Percentiles rank a stretch among this genome's conserved stretches.
These are phyloP conservation scores for Amanita exitialis DNA, from an alignment of 768 basidiomycete genomes.

Conservation along the genomic window DNA sequence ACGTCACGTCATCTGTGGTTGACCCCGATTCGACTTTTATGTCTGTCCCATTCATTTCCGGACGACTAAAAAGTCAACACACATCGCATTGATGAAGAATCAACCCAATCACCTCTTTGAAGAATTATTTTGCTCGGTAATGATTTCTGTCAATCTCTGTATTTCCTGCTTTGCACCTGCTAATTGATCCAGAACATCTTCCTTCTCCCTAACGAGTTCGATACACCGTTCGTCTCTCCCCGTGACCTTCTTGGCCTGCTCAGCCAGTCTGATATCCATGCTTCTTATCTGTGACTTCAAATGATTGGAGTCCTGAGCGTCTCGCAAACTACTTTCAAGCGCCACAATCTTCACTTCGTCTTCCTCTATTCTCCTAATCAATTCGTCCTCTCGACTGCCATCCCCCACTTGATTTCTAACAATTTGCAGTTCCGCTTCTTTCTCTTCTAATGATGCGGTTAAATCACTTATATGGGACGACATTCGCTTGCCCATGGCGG, in stretches of 20 bases:
- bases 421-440: slow-evolving; percentile 47
- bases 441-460: slow-evolving; percentile 35
- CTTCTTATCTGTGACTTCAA: slow-evolving; percentile 29
- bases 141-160: slow-evolving; percentile 13
- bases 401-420: slow-evolving; percentile 30
- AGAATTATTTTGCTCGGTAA: slow-evolving; percentile 14
- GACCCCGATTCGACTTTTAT: not conserved
- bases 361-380: slow-evolving; percentile 60
- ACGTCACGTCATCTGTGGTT: slow-evolving; percentile 19
- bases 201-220: slow-evolving; percentile 45
- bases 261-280: slow-evolving; percentile 28
- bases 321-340: slow-evolving; percentile 38
- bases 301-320: slow-evolving; percentile 26
- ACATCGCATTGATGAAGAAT: not conserved
- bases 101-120: not conserved
- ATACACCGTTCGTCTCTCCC: slow-evolving; percentile 31
- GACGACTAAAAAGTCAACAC: not conserved
- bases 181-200: slow-evolving; percentile 34
- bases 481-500: slow-evolving; percentile 39
- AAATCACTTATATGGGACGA: slow-evolving; percentile 35
- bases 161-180: slow-evolving; percentile 26
- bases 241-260: slow-evolving; percentile 28
- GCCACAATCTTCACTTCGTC: slow-evolving; percentile 58
- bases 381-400: slow-evolving; percentile 45
- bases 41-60: not conserved